Evolutionary conservation across 148 eudicot genomes (phyloP).

Genomic region (Dianthus caryophyllus): DNA sequence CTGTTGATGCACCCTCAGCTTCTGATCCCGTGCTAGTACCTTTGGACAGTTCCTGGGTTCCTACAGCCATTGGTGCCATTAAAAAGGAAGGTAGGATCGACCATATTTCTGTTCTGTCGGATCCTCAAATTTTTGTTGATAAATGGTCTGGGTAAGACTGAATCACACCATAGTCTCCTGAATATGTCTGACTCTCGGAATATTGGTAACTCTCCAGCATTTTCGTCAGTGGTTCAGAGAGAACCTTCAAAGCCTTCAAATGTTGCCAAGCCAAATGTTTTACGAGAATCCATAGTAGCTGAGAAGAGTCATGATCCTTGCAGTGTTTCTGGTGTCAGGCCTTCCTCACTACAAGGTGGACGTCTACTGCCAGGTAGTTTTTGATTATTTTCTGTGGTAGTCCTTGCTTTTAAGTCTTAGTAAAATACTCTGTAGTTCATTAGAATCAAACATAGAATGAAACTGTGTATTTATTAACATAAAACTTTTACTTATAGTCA

Average conservation of each 20-base stretch:
- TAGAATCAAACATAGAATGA: no score
- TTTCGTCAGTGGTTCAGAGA: constrained; percentile 13
- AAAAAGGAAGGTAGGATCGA: constrained; percentile 30
- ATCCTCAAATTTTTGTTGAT: constrained; percentile 18
- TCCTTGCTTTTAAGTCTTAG: neutral
- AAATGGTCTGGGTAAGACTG: constrained; percentile 19
- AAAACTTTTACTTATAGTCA: no score
- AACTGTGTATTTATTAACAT: no score
- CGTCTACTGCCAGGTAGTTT: constrained; percentile 25
- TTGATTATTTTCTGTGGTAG: neutral
- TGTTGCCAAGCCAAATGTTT: neutral
- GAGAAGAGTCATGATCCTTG: constrained; percentile 20
- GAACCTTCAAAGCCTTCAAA: constrained; percentile 10
- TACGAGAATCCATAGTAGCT: constrained; percentile 11
- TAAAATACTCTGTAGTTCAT: no score
- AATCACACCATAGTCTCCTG: constrained; percentile 9
- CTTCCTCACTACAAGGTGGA: constrained; percentile 21
- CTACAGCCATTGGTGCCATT: constrained; percentile 28
- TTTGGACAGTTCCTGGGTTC: constrained; percentile 17
- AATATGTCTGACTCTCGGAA: constrained; percentile 21
- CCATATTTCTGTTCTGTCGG: constrained; percentile 18
- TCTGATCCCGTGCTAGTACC: constrained; percentile 34
- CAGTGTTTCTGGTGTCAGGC: constrained; percentile 19
- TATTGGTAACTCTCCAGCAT: constrained; percentile 11
- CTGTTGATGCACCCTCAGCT: constrained; percentile 23